A percentile compares a stretch with the other conserved stretches of the same genome.
phyloP scores from a whole-genome alignment of 1,139 yeast genomes.

The Eremothecium coryli region DNA sequence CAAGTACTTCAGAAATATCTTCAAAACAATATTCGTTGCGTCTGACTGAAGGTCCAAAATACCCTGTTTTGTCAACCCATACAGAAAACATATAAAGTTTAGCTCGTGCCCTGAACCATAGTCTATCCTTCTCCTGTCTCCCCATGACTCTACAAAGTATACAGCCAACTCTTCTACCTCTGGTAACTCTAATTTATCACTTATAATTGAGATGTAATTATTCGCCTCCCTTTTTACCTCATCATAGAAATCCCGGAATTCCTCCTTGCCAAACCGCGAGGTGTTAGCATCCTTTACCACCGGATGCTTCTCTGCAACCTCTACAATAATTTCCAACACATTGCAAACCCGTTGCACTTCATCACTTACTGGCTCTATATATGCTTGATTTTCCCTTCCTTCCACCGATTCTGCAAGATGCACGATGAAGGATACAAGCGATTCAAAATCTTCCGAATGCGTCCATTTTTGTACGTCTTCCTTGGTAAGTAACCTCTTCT shows the following conservation, averaged over 20 bases:
- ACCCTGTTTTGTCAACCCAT: constrained; percentile 42
- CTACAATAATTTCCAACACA: constrained; percentile 40
- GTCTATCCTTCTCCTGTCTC: constrained; percentile 77
- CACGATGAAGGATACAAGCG: constrained; percentile 46
- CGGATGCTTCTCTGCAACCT: constrained; percentile 49
- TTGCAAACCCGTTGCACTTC: constrained; percentile 32
- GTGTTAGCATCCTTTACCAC: constrained; percentile 49
- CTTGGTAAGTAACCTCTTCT: constrained; percentile 47
- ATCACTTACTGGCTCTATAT: constrained; percentile 32
- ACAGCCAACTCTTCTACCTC: constrained; percentile 36
- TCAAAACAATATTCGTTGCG: constrained; percentile 48
- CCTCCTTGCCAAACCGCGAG: constrained; percentile 86
- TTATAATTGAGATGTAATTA: constrained; percentile 21
- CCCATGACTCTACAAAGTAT: constrained; percentile 70
- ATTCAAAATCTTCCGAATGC: constrained; percentile 42
- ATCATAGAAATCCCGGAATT: constrained; percentile 78
- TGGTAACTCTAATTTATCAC: constrained; percentile 19
- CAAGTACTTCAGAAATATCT: constrained; percentile 46
- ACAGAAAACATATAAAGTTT: constrained; percentile 65
- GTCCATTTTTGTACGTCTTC: constrained; percentile 60
- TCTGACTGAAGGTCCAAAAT: constrained; percentile 34
- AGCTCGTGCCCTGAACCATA: constrained; percentile 97
- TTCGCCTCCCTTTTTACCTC: constrained; percentile 37
- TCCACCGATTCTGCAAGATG: constrained; percentile 56
- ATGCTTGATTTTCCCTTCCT: constrained; percentile 50